These are phyloP conservation scores for Hypoxylon sp. DNA, from an alignment of 2,329 filamentous ascomycete species.

Conservation along the genomic window DNA sequence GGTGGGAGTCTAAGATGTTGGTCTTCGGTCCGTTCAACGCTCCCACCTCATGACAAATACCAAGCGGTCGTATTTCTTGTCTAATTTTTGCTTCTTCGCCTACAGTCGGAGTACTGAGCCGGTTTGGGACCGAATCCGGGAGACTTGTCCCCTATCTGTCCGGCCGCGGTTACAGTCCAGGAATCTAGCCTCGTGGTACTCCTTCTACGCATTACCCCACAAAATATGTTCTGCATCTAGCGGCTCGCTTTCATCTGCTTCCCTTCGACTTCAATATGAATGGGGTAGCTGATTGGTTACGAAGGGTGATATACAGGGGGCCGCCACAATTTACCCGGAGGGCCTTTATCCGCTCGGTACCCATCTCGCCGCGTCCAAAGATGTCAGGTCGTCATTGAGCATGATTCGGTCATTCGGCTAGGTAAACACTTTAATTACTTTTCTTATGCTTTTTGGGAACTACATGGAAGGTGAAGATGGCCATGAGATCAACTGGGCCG, in stretches of 20 bases:
- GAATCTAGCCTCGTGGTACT: constrained; percentile 18
- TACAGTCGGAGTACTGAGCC: constrained; percentile 8
- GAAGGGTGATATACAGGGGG: constrained; percentile 6
- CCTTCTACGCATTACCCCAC: constrained; percentile 13
- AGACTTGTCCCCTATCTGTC: constrained; percentile 1
- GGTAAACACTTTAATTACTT: constrained; percentile 21
- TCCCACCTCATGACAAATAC: constrained; percentile 34
- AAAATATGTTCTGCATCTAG: constrained; percentile 10
- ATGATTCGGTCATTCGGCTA: constrained; percentile 25
- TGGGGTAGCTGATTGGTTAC: constrained; percentile 22
- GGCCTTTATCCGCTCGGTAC: constrained; percentile 45
- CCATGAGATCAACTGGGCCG: constrained; percentile 19
- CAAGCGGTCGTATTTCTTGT: neutral
- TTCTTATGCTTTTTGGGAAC: constrained; percentile 19
- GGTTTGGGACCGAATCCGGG: neutral
- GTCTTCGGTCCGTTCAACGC: constrained; percentile 10
- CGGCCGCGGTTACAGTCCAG: neutral
- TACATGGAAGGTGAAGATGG: constrained; percentile 5
- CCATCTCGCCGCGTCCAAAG: constrained; percentile 36
- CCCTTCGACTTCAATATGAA: constrained; percentile 22
- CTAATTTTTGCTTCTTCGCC: neutral
- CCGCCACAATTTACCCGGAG: constrained; percentile 34
- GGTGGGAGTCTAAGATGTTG: constrained; percentile 3
- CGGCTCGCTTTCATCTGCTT: constrained; percentile 17
- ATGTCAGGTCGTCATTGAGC: constrained; percentile 38